Conservation (phyloP, 1,139 yeast genomes). For the Sugiyamaella novakii region DNA sequence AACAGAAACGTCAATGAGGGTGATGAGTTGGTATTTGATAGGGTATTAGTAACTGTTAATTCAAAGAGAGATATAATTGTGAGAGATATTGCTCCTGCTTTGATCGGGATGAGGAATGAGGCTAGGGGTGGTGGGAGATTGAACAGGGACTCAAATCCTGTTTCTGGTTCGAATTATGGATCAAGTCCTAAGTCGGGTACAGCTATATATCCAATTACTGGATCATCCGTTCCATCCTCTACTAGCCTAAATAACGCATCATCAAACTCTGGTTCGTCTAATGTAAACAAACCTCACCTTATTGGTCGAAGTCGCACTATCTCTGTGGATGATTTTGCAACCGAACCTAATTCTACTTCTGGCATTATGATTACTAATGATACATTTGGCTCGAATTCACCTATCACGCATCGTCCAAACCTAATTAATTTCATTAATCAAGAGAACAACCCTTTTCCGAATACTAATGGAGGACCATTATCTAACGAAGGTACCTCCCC, state of each 20-base stretch:
- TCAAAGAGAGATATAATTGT: conserved; percentile 17
- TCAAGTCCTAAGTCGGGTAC: too few species aligned
- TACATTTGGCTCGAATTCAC: conserved; percentile 2
- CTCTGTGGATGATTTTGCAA: background rate
- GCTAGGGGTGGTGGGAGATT: background rate
- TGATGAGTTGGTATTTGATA: conserved; percentile 32
- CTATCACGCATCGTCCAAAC: background rate
- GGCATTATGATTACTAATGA: conserved; percentile 5
- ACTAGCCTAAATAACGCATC: too few species aligned
- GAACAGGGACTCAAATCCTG: background rate
- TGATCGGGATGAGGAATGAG: conserved; percentile 4
- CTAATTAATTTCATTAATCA: background rate
- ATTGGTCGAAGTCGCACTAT: background rate
- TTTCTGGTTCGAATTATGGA: too few species aligned
- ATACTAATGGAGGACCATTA: too few species aligned
- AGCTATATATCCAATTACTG: too few species aligned
- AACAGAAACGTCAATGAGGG: conserved; percentile 26
- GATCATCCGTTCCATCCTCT: too few species aligned
- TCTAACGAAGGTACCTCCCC: too few species aligned
- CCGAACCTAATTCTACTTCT: background rate
- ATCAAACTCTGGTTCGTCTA: too few species aligned
- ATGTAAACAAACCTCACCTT: background rate
- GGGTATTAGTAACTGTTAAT: conserved; percentile 32
- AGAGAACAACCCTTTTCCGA: background rate
- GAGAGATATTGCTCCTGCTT: conserved; percentile 20